A percentile compares a stretch with the other conserved stretches of the same genome.
phyloP scores from a whole-genome alignment of 306 rosid species.

The Rosa lucieae region DNA sequence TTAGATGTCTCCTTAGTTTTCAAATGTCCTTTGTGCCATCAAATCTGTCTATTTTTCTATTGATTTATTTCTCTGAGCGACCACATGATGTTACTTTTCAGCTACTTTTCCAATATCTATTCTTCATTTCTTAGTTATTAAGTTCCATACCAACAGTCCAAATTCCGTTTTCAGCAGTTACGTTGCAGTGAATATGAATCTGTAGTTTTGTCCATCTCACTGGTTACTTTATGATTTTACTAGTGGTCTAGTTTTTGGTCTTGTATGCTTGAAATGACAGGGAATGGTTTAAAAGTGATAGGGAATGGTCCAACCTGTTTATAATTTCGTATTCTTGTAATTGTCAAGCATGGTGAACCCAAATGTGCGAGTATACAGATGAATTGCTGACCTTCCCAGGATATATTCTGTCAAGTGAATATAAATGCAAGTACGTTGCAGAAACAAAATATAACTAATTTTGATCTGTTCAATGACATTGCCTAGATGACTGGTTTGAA shows the following conservation, averaged over 20 bases:
- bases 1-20: not conserved
- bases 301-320: not conserved
- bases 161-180: not conserved
- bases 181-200: not conserved
- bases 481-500: not conserved
- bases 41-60: not conserved
- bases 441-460: too few relatives aligned
- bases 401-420: too few relatives aligned
- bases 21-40: not conserved
- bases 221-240: not conserved
- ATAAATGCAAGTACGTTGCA: not conserved
- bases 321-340: too few relatives aligned
- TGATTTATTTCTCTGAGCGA: not conserved
- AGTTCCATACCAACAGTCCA: not conserved
- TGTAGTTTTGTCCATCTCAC: not conserved
- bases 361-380: too few relatives aligned
- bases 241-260: not conserved
- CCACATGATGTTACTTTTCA: not conserved
- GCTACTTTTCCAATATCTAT: not conserved
- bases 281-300: not conserved
- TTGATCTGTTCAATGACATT: not conserved
- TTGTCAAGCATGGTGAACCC: not conserved
- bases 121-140: not conserved
- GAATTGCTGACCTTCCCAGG: not conserved
- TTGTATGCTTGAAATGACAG: not conserved